Evolutionary conservation across 2,329 filamentous ascomycete species (phyloP).

Genomic region (Fusarium nurragi): DNA sequence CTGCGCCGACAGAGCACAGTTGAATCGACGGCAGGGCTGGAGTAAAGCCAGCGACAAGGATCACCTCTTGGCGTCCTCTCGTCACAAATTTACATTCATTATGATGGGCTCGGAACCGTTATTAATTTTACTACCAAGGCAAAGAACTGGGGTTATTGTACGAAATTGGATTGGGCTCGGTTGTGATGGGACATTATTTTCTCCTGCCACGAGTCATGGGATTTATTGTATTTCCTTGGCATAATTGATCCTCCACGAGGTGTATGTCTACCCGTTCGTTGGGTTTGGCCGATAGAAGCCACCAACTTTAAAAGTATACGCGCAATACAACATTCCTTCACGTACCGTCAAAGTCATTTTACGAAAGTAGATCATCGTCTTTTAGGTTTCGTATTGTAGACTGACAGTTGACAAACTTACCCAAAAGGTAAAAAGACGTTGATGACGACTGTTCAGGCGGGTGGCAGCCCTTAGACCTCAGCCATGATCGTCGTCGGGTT

Average conservation of each 20-base stretch:
- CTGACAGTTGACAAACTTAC: not conserved
- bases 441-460: constrained; percentile 1
- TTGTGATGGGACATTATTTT: not conserved
- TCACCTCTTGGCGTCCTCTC: not conserved
- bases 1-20: constrained; percentile 29
- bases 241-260: not conserved
- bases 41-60: constrained; percentile 5
- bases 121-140: constrained; percentile 6
- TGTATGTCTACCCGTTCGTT: constrained; percentile 14
- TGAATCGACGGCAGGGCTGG: constrained; percentile 10
- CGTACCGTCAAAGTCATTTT: constrained; percentile 1
- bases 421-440: constrained; percentile 1
- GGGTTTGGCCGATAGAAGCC: constrained; percentile 21
- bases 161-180: constrained; percentile 11
- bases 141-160: constrained; percentile 9
- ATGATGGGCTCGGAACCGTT: not conserved
- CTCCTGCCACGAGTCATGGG: constrained; percentile 5
- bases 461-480: not conserved
- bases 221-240: constrained; percentile 6
- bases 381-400: not conserved
- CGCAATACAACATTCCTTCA: constrained; percentile 31
- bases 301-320: constrained; percentile 23
- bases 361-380: constrained; percentile 9
- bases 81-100: not conserved
- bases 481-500: not conserved